Evolutionary conservation across 352 stramenopile species (phyloP), one percentile per base, ranked within the genome.

Genomic region (Phytopythium aichiense): DNA sequence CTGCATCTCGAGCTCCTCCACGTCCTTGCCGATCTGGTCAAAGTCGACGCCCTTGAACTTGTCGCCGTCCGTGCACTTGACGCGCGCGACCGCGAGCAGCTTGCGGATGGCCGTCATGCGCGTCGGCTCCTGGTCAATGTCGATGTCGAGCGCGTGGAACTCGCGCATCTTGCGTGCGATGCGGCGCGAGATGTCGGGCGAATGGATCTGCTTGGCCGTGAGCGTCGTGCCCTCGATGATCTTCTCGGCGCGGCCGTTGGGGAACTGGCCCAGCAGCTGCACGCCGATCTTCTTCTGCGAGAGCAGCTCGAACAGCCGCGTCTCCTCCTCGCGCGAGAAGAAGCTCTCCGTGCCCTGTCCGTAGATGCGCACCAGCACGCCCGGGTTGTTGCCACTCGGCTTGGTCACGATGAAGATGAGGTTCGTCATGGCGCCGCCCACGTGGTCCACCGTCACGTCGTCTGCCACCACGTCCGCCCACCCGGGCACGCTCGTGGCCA

Each of bases 361-460:
- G 62, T 91, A 95, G 61, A 95, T 77, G 51, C 86, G 86, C 56
- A 95, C 72, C 38, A 95, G 79, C 57, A 91, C 77, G 50, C 90
- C 79, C 3, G 58, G 38, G 51, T 92, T 76, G 48, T 90, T 69
- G 45, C 81, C 80, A 18, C 71, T 65, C 15, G 78, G 71, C 56
- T 91, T 94, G 61, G 84, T 84, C 38, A 91, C 81, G 13, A 76
- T 72, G 63, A 94, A 92, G 69, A 94, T 92, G 64, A 94, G 70
- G 66, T 94, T 94, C 20, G 86, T 93, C 86, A 93, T 93, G 22
- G 86, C 86, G 58, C 86, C 86, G 62, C 84, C 79, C 31, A 92
- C 31, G 60, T 88, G 76, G 46, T 86, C 68, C 49, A 92, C 71
- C 65, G 87, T 73, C 23, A 92, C 73, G 58, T 79, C 71, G 58